Base-by-base conservation (phyloP, 164 flowering plant genomes). In the Kingdonia uniflora region DNA sequence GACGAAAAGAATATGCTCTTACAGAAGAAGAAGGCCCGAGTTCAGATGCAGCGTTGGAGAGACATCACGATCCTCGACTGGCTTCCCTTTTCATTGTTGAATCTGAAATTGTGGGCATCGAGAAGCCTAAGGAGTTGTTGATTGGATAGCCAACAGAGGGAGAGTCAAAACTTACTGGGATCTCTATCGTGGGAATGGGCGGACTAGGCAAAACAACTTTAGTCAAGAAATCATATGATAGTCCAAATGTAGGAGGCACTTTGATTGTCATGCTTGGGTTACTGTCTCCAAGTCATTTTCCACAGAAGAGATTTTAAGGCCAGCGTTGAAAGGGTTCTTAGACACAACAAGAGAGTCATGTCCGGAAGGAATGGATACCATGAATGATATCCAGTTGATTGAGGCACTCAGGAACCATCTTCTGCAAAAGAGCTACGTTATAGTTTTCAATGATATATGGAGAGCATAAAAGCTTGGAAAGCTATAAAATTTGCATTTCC, bases 361-460 rank as follows among this genome's bases (percentile, higher is more conserved):
- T 10, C 52, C 52, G 24, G 16, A 0, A 16, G 61, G 16, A 13
- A 2, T 35, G 0, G 21, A 21, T 0, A 38, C 21, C 0, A 57
- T 57, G 60, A 44, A 56, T 0, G 49, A 29, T 6, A 12, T 1
- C 7, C 5, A 21, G 2, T 21, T 57, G n/a, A 25, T 21, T 14
- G 57, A 43, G 47, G 49, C n/a, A 22, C 70, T 80, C 17, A 23
- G 21, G 2, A 48, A 50, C 10, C 55, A 40, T 57, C 50, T 78
- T 58, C 54, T 42, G 0, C 22, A 25, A 1, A 72, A 66, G 23
- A 71, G 67, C 56, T 80, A 75, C 29, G 17, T 79, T 0, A 7
- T 81, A n/a, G 69, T 75, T 4, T 48, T 79, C 12, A 84, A 79
- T 68, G 77, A 74, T 74, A 68, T 74, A 22, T 74, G 74, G 71